These are phyloP conservation scores for Neofusicoccum ribis DNA, from an alignment of 2,329 filamentous ascomycete species.

Conservation along the genomic window DNA sequence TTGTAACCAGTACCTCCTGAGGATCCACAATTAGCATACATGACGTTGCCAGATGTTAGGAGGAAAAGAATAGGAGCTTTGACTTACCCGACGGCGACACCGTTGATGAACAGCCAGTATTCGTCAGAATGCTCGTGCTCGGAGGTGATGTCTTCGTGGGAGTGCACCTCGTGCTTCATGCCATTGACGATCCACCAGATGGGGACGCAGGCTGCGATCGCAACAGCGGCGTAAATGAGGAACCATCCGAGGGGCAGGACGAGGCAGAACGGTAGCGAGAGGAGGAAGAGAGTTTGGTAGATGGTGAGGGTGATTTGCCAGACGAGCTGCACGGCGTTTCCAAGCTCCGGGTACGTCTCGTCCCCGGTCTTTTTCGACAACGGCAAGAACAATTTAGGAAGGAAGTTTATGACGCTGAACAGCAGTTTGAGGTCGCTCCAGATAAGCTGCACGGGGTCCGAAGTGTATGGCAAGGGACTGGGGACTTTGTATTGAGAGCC, in stretches of 20 bases:
- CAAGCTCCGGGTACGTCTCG: slow-evolving; percentile 61
- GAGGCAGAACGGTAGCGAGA: slow-evolving; percentile 54
- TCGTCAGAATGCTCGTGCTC: slow-evolving; percentile 53
- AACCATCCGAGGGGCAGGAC: slow-evolving; percentile 47
- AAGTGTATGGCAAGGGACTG: slow-evolving; percentile 28
- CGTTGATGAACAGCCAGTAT: slow-evolving; percentile 80
- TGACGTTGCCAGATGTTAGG: slow-evolving; percentile 1
- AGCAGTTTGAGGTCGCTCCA: slow-evolving; percentile 27
- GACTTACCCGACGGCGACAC: slow-evolving; percentile 62
- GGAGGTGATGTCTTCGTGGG: slow-evolving; percentile 53
- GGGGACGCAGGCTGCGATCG: slow-evolving; percentile 31
- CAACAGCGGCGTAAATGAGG: slow-evolving; percentile 30
- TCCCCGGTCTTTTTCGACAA: slow-evolving; percentile 37
- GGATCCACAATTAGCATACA: slow-evolving; percentile 19
- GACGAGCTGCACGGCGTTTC: slow-evolving; percentile 59
- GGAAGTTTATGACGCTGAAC: slow-evolving; percentile 20
- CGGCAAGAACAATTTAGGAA: slow-evolving; percentile 26
- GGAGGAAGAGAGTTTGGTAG: slow-evolving; percentile 61
- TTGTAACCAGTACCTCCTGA: slow-evolving; percentile 42
- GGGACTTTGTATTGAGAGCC: background rate
- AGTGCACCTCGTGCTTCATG: slow-evolving; percentile 45
- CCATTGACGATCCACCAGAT: slow-evolving; percentile 40
- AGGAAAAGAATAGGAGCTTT: slow-evolving; percentile 20
- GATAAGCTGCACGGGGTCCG: slow-evolving; percentile 26
- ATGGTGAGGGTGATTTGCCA: slow-evolving; percentile 61